Percentiles rank a stretch among this genome's conserved stretches.
Conservation (phyloP, 2,329 filamentous ascomycete genomes). For the Verticillium longisporum region DNA sequence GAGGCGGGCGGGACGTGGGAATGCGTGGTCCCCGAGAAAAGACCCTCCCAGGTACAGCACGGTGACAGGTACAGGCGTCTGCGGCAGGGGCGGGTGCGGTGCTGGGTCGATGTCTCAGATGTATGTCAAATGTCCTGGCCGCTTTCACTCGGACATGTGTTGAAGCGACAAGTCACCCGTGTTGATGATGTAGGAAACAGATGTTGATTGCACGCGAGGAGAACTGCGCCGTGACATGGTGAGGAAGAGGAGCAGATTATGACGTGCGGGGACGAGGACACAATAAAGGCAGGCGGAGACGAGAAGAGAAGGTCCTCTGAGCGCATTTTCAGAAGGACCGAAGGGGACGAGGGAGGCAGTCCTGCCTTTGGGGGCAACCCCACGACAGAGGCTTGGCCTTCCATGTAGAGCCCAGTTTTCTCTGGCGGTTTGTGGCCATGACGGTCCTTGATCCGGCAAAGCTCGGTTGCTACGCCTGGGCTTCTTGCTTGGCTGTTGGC, state of each 20-base stretch:
- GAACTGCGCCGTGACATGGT: not conserved
- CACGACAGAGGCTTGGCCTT: not conserved
- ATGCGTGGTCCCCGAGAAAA: not conserved
- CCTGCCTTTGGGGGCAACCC: not conserved
- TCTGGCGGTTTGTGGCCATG: not conserved
- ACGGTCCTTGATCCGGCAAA: not conserved
- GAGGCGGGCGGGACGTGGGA: not conserved
- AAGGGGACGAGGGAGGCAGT: not conserved
- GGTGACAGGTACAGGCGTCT: not conserved
- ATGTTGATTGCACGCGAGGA: not conserved
- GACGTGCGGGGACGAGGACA: not conserved
- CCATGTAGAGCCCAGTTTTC: not conserved
- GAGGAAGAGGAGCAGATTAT: not conserved
- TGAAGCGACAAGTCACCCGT: no score
- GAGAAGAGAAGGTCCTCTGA: not conserved
- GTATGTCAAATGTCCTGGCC: not conserved
- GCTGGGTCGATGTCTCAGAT: not conserved
- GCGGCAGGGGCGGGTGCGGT: not conserved
- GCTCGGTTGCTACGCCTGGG: not conserved
- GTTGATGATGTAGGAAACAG: not conserved
- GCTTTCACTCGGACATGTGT: not conserved
- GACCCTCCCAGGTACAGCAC: not conserved
- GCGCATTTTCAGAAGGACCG: not conserved
- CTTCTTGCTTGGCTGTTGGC: not conserved
- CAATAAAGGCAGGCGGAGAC: not conserved